These are phyloP conservation scores for Coprinellus micaceus DNA, from an alignment of 768 basidiomycete genomes.

Conservation along the genomic window DNA sequence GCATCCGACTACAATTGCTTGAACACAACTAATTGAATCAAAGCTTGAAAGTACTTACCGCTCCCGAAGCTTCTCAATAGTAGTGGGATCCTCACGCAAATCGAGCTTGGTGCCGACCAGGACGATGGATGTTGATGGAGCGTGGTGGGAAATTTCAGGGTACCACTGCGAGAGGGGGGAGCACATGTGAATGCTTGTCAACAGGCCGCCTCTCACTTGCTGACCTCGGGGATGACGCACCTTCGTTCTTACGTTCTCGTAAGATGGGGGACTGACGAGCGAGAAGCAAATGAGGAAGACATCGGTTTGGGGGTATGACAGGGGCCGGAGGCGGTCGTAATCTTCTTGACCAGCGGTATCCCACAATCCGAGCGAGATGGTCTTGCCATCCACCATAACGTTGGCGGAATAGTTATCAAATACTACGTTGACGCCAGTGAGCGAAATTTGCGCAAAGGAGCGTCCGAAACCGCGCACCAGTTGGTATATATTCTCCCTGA, in stretches of 20 bases:
- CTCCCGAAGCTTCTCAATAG: conserved; percentile 90
- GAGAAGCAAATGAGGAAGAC: conserved; percentile 99
- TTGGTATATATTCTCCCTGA: conserved; percentile 95
- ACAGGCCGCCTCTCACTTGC: too few relatives aligned
- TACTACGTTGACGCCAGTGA: conserved; percentile 43
- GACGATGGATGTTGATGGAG: conserved; percentile 89
- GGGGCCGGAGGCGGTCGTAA: conserved; percentile 94
- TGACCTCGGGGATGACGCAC: conserved; percentile 50
- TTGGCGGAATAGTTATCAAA: conserved; percentile 99
- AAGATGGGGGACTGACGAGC: conserved; percentile 94
- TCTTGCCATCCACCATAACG: conserved; percentile 98
- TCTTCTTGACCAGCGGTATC: conserved; percentile 99
- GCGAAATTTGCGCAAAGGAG: conserved; percentile 5
- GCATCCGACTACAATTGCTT: conserved; percentile 67
- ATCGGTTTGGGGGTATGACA: conserved; percentile 98
- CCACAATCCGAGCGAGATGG: conserved; percentile 97
- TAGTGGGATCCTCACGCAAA: conserved; percentile 90
- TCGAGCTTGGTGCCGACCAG: conserved; percentile 97
- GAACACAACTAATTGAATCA: conserved; percentile 6
- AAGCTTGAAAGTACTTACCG: conserved; percentile 45
- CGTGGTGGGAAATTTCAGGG: conserved; percentile 97
- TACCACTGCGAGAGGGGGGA: conserved; percentile 62
- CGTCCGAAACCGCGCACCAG: conserved; percentile 48
- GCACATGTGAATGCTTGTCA: too few relatives aligned
- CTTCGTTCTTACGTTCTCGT: conserved; percentile 98